phyloP scores from a whole-genome alignment of 129 eudicot species.

The Centella asiatica region DNA sequence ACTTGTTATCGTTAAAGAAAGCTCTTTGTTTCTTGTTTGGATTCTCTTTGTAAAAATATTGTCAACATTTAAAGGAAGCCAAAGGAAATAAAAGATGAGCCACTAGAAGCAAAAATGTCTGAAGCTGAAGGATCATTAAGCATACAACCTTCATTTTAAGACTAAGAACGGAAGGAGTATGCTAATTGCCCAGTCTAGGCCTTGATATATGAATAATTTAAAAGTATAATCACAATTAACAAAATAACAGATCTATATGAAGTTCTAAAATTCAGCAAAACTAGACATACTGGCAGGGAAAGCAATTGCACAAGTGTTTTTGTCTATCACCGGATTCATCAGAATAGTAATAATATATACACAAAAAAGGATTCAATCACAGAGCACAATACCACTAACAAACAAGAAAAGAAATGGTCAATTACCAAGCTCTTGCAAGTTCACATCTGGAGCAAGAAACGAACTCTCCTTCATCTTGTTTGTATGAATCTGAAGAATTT shows the following conservation, averaged over 20 bases:
- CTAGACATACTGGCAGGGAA: neutral
- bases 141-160: neutral
- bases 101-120: neutral
- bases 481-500: constrained; percentile 94
- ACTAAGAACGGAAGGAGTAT: neutral
- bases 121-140: neutral
- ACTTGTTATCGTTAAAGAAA: neutral
- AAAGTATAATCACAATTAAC: neutral
- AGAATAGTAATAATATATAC: too few species aligned
- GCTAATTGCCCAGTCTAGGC: neutral
- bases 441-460: constrained; percentile 86
- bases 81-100: neutral
- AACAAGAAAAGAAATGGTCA: constrained; percentile 8
- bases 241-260: neutral
- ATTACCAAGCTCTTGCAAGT: constrained; percentile 91
- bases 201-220: neutral
- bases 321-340: too few species aligned
- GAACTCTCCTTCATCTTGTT: constrained; percentile 97
- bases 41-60: too few species aligned
- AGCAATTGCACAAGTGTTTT: too few species aligned
- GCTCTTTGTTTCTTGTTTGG: neutral
- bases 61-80: neutral
- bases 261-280: neutral
- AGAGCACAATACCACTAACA: neutral
- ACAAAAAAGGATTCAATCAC: too few species aligned